A percentile compares a stretch with the other conserved stretches of the same genome.
Evolutionary conservation across 2,329 filamentous ascomycete species (phyloP).

Genomic region (Cladosporium phlei): DNA sequence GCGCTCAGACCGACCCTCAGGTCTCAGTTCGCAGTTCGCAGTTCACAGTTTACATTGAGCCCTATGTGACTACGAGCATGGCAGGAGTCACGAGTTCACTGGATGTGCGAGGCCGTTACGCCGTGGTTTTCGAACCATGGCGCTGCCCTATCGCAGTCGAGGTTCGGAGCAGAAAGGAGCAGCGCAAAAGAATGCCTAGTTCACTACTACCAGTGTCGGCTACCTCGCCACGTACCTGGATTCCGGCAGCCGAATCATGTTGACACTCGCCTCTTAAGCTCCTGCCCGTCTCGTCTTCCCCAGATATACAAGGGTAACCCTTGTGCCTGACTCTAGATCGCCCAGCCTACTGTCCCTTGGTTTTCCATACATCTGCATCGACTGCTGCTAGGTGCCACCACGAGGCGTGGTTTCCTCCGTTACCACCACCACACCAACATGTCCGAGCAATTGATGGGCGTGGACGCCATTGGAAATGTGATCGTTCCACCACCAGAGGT

Average conservation of each 20-base stretch:
- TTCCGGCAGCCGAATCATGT: constrained; percentile 1
- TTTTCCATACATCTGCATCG: neutral
- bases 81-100: no score
- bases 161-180: neutral
- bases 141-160: neutral
- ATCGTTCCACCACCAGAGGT: constrained; percentile 2
- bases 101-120: no score
- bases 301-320: constrained; percentile 9
- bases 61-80: no score
- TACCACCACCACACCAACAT: constrained; percentile 1
- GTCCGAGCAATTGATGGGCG: neutral
- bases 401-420: neutral
- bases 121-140: no score
- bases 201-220: neutral
- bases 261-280: neutral
- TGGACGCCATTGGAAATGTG: constrained; percentile 10
- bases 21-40: no score
- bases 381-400: neutral
- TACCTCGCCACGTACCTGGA: neutral
- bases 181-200: neutral
- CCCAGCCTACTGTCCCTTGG: neutral
- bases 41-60: no score
- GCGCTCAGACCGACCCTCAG: no score
- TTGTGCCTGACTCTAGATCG: neutral
- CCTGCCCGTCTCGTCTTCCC: neutral